Conservation (phyloP, 192 early-diverging fungal genomes). For the Podila clonocystis region DNA sequence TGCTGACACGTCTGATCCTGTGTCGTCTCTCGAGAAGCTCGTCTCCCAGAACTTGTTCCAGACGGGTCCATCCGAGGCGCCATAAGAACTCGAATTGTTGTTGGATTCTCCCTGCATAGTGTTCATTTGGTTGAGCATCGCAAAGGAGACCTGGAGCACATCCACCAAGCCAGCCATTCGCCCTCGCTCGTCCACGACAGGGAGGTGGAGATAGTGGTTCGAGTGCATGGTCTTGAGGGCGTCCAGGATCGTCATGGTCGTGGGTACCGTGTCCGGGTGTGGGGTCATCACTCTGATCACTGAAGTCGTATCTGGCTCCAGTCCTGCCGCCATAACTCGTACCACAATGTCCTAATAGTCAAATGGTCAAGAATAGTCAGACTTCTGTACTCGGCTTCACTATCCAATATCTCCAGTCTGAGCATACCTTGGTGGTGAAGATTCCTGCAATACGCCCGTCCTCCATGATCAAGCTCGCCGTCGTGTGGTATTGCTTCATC, state of each 20-base stretch:
- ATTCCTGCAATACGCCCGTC: conserved; percentile 80
- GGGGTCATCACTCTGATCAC: conserved; percentile 96
- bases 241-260: conserved; percentile 71
- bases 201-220: conserved; percentile 82
- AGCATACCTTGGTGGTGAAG: conserved; percentile 51
- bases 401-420: too few relatives aligned
- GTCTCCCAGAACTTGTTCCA: conserved; percentile 61
- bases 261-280: conserved; percentile 74
- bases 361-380: too few relatives aligned
- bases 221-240: conserved; percentile 82
- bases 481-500: conserved; percentile 74
- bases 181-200: conserved; percentile 69
- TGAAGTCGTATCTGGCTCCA: conserved; percentile 85
- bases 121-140: conserved; percentile 75
- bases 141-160: conserved; percentile 78
- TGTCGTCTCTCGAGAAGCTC: conserved; percentile 46
- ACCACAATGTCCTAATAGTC: conserved; percentile 70
- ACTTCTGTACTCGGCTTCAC: too few relatives aligned
- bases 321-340: conserved; percentile 79
- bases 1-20: conserved; percentile 48
- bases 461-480: conserved; percentile 75
- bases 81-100: background rate
- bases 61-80: conserved; percentile 43
- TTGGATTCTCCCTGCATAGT: conserved; percentile 51
- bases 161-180: conserved; percentile 77